Percentiles rank a stretch among this genome's conserved stretches.
Evolutionary conservation across 1,284 basidiomycete genomes (phyloP).

Genomic region (Ustilago sp.): DNA sequence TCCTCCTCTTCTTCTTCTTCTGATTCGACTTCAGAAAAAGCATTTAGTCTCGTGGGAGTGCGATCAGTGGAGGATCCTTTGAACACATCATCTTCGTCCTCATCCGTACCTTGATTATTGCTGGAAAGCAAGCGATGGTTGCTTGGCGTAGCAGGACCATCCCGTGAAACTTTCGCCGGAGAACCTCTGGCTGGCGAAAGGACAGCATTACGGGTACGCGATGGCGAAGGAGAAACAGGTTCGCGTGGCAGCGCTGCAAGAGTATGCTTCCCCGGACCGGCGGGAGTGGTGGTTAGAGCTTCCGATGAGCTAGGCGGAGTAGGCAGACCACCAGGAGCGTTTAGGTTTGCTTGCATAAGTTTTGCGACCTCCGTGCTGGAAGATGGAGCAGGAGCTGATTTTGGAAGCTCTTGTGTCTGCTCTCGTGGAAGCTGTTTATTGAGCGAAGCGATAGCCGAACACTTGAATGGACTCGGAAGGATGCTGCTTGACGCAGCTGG

Average conservation of each 20-base stretch:
- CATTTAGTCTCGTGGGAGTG: conserved; percentile 16
- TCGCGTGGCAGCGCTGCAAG: conserved; percentile 29
- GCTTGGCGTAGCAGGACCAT: conserved; percentile 16
- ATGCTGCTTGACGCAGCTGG: conserved; percentile 7
- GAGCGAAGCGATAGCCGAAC: conserved; percentile 29
- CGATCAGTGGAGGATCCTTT: neutral
- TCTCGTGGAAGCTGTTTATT: conserved; percentile 39
- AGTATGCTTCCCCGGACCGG: conserved; percentile 8
- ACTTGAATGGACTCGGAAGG: conserved; percentile 28
- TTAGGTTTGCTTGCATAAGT: conserved; percentile 18
- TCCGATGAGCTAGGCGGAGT: conserved; percentile 46
- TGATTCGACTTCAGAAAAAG: conserved; percentile 12
- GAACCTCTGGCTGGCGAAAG: conserved; percentile 25
- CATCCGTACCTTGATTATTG: neutral
- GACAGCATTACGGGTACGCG: conserved; percentile 24
- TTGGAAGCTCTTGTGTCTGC: conserved; percentile 30
- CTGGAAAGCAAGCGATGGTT: conserved; percentile 8
- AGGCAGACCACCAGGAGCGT: conserved; percentile 40
- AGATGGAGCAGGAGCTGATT: conserved; percentile 7
- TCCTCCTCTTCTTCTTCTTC: conserved; percentile 28
- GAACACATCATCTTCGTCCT: conserved; percentile 26
- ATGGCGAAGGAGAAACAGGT: conserved; percentile 45
- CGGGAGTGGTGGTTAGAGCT: conserved; percentile 32
- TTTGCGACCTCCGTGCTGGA: neutral
- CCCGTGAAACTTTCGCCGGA: conserved; percentile 11